Evolutionary conservation across 1,139 yeast species (phyloP), one percentile per base, ranked within the genome.

Genomic region (Saccharomycopsis phalli): DNA sequence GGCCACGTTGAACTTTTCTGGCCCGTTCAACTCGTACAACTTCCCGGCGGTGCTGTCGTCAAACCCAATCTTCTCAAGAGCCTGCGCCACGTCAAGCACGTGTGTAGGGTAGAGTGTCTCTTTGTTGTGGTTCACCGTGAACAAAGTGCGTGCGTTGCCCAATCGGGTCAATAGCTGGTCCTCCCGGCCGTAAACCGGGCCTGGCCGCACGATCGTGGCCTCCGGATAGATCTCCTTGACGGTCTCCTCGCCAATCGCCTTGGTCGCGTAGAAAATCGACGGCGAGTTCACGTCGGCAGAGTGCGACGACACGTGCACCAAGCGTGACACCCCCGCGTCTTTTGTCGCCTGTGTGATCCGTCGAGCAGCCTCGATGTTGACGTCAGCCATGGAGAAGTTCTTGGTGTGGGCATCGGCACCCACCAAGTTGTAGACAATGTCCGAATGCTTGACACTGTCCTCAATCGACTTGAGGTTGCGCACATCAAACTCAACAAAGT

Each of bases 171-270:
- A 67, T 57, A 84, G 75, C 50, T 71, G 66, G 58, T 82, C 91
- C 57, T 80, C 82, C 57, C 80, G 69, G 32, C 94, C 94, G 56
- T 63, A 84, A 74, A 83, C 71, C 48, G 83, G 86, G 17, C 83
- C 76, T 10, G 95, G 95, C 60, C 95, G 77, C 33, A 84, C 93
- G 55, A 84, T 82, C 27, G 94, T 84, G 37, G 84, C 69, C 52
- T 76, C 82, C 26, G 94, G 94, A 44, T 73, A 60, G 40, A 72
- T 71, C 38, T 76, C 83, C 49, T 71, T 67, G 31, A 80, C 94
- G 25, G 71, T 71, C 55, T 74, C 69, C 62, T 84, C 95, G 47
- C 84, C 91, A 42, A 77, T 62, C 46, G 84, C 94, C 65, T 83
- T 84, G 41, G 95, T 78, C 35, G 88, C 81, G 58, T 77, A 78